phyloP scores from a whole-genome alignment of 2,329 filamentous ascomycete species.

The Trichothecium sympodiale region DNA sequence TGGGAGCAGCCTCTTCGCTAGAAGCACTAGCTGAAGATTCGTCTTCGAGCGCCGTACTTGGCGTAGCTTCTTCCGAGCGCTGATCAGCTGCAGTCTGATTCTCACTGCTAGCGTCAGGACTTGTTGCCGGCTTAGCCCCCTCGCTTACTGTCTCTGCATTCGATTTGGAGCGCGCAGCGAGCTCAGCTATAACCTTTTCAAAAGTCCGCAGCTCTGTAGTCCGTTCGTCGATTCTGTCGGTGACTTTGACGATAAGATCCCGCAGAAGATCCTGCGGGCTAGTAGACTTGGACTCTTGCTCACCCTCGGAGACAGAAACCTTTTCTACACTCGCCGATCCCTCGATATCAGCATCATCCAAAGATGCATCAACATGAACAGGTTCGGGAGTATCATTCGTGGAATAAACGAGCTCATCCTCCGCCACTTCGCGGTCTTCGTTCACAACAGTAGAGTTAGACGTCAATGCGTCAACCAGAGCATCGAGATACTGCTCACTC shows the following conservation, averaged over 20 bases:
- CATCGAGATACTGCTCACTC: constrained; percentile 35
- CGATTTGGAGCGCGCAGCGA: constrained; percentile 27
- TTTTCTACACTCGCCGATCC: constrained; percentile 5
- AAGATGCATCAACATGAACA: background rate
- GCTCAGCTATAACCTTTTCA: constrained; percentile 37
- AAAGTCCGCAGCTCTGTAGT: constrained; percentile 33
- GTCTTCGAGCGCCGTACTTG: no score
- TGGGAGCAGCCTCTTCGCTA: no score
- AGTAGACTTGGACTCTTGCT: constrained; percentile 5
- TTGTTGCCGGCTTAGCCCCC: background rate
- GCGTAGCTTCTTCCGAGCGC: no score
- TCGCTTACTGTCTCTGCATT: background rate
- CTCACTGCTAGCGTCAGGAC: no score
- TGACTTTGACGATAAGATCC: constrained; percentile 41
- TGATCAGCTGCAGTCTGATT: no score
- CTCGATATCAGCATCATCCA: constrained; percentile 8
- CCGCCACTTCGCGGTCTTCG: constrained; percentile 9
- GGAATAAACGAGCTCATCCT: constrained; percentile 5
- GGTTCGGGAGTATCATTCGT: background rate
- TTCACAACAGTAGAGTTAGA: constrained; percentile 16
- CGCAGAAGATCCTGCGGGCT: constrained; percentile 21
- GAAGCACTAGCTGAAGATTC: no score
- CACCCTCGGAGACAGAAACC: constrained; percentile 1
- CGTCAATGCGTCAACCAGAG: constrained; percentile 37
- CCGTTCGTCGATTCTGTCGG: constrained; percentile 31